A percentile compares a stretch with the other conserved stretches of the same genome.
Conservation (phyloP, 176 grass and related monocot species). For the Saccharum spontaneum region DNA sequence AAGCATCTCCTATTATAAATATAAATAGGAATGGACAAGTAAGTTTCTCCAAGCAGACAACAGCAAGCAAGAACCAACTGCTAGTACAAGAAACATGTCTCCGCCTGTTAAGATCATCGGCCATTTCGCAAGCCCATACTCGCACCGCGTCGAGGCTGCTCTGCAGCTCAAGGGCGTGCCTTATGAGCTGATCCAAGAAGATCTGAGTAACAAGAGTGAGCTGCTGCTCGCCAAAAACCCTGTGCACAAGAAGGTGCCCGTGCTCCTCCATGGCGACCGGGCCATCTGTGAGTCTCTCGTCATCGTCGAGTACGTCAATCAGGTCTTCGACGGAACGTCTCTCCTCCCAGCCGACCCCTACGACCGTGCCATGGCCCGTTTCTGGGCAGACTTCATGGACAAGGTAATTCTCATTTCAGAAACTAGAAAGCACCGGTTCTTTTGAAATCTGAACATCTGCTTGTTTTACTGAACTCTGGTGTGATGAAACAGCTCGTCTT, state of each 20-base stretch:
- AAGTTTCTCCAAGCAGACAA: not conserved
- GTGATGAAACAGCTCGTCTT: not conserved
- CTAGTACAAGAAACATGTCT: not conserved
- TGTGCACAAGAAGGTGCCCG: constrained; percentile 33
- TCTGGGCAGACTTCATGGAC: constrained; percentile 41
- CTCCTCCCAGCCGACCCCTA: constrained; percentile 30
- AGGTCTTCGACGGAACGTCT: constrained; percentile 26
- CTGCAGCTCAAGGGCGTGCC: constrained; percentile 39
- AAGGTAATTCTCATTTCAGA: constrained; percentile 13
- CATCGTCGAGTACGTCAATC: constrained; percentile 38
- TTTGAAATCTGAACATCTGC: not conserved
- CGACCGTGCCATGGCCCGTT: constrained; percentile 34
- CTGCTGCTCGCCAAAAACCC: constrained; percentile 40
- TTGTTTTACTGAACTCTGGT: not conserved
- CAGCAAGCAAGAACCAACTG: not conserved
- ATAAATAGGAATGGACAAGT: not conserved
- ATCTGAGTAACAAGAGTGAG: constrained; percentile 41
- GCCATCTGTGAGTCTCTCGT: constrained; percentile 32
- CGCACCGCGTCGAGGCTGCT: constrained; percentile 27
- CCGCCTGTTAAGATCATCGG: constrained; percentile 28
- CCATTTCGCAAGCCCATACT: not conserved
- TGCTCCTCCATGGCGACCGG: constrained; percentile 40
- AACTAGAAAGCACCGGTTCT: not conserved
- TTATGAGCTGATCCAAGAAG: constrained; percentile 37
- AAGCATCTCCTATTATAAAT: not conserved